phyloP scores from a whole-genome alignment of 768 basidiomycete species.

The Suillus alpinus region DNA sequence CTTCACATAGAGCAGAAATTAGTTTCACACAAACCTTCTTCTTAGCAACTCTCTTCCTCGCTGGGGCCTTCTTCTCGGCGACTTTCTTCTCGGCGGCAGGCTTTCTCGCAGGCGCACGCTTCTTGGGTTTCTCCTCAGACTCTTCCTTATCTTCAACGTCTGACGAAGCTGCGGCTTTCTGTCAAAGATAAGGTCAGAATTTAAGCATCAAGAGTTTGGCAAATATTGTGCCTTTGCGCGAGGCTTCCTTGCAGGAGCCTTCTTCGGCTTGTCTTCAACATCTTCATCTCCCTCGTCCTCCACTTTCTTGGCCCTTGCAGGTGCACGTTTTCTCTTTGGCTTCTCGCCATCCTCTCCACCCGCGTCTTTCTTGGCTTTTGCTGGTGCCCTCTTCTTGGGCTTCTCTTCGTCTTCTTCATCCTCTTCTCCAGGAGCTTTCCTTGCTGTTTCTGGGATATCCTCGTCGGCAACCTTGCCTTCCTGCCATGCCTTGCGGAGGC shows the following conservation, averaged over 20 bases:
- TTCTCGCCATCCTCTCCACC: conserved; percentile 35
- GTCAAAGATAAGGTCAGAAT: conserved; percentile 8
- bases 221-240: conserved; percentile 30
- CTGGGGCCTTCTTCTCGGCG: conserved; percentile 41
- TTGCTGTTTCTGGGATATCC: conserved; percentile 76
- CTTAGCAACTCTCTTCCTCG: conserved; percentile 7
- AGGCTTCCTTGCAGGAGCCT: conserved; percentile 32
- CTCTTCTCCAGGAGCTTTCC: conserved; percentile 50
- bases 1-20: neutral
- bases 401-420: conserved; percentile 48
- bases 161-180: conserved; percentile 25
- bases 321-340: conserved; percentile 33
- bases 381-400: conserved; percentile 52
- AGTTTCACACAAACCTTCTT: conserved; percentile 5
- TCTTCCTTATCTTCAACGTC: conserved; percentile 32
- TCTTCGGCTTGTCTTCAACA: conserved; percentile 28
- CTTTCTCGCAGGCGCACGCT: conserved; percentile 44
- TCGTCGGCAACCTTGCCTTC: conserved; percentile 77
- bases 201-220: conserved; percentile 1
- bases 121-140: conserved; percentile 49
- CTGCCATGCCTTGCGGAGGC: conserved; percentile 70
- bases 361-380: conserved; percentile 33
- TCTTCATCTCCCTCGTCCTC: conserved; percentile 37
- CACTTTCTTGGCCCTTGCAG: conserved; percentile 27
- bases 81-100: conserved; percentile 45